Conservation (phyloP, 176 grass and related monocot species). For the Cenchrus fungigraminus region DNA sequence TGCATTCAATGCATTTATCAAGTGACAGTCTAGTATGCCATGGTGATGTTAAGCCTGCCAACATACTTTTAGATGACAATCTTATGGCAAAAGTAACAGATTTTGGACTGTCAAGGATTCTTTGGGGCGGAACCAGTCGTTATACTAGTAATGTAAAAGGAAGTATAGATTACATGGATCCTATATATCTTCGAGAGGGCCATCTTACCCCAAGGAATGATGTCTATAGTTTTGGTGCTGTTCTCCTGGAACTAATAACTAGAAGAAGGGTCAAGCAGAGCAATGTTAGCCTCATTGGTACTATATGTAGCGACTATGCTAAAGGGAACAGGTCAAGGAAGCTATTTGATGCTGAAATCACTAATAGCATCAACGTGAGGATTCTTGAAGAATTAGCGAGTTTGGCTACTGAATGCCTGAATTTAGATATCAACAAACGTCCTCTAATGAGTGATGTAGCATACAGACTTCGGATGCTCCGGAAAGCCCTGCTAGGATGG, state of each 20-base stretch:
- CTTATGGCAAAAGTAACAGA: neutral
- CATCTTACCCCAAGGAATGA: neutral
- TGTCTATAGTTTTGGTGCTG: slow-evolving; percentile 14
- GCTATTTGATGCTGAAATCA: no score
- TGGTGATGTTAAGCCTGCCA: slow-evolving; percentile 12
- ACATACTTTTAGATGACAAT: slow-evolving; percentile 2
- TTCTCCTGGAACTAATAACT: neutral
- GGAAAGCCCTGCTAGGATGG: no score
- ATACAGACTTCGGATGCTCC: no score
- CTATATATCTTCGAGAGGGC: slow-evolving; percentile 6
- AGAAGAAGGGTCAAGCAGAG: neutral
- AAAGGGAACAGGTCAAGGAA: no score
- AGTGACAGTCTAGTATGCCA: neutral
- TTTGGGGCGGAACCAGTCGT: neutral
- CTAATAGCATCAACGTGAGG: no score
- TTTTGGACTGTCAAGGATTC: slow-evolving; percentile 13
- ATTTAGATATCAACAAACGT: no score
- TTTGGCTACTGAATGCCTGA: no score
- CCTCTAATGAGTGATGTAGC: no score
- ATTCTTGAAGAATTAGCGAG: no score
- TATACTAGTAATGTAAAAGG: slow-evolving; percentile 5
- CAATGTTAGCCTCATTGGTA: no score
- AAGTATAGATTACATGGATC: slow-evolving; percentile 9
- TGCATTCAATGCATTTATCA: slow-evolving; percentile 1
- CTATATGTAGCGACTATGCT: no score